Percentiles rank a stretch among this genome's conserved stretches.
These are phyloP conservation scores for Ascochyta lentis DNA, from an alignment of 2,329 filamentous ascomycete species.

Conservation along the genomic window DNA sequence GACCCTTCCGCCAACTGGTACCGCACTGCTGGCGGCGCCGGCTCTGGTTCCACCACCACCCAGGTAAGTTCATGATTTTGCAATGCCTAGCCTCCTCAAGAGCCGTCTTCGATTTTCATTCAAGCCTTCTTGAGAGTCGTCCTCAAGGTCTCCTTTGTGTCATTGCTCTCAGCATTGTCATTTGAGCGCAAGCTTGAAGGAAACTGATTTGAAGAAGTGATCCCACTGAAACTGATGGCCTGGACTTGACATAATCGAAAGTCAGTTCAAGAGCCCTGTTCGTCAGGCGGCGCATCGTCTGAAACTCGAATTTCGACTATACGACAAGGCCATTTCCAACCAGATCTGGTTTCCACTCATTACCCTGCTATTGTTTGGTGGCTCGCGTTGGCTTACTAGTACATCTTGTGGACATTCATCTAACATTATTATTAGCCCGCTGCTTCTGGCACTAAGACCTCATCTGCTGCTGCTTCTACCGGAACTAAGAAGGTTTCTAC, in stretches of 20 bases:
- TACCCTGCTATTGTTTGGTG: slow-evolving; percentile 3
- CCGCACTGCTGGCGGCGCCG: slow-evolving; percentile 48
- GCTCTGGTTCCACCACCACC: slow-evolving; percentile 7
- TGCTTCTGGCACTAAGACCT: slow-evolving; percentile 22
- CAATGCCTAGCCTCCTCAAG: slow-evolving; percentile 9
- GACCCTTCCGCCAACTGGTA: slow-evolving; percentile 58
- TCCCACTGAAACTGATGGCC: slow-evolving; percentile 13
- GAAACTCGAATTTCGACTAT: slow-evolving; percentile 6
- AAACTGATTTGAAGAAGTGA: slow-evolving; percentile 15
- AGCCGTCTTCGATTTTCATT: slow-evolving; percentile 11
- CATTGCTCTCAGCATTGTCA: slow-evolving; percentile 20
- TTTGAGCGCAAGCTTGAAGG: slow-evolving; percentile 21
- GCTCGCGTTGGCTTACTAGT: slow-evolving; percentile 9
- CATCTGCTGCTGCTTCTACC: slow-evolving; percentile 21
- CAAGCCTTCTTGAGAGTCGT: slow-evolving; percentile 11
- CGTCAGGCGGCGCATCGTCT: slow-evolving; percentile 12
- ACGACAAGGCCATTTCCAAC: slow-evolving; percentile 6
- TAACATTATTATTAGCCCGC: slow-evolving; percentile 15
- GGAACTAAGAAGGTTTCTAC: slow-evolving; percentile 43
- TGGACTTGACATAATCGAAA: slow-evolving; percentile 8
- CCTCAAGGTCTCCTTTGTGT: slow-evolving; percentile 15
- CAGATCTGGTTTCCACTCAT: slow-evolving; percentile 11
- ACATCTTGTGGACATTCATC: slow-evolving; percentile 3
- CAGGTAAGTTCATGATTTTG: slow-evolving; percentile 21
- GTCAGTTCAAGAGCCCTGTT: slow-evolving; percentile 10